These are phyloP conservation scores for Camelina neglecta DNA, from an alignment of 345 rosid species.

Conservation along the genomic window DNA sequence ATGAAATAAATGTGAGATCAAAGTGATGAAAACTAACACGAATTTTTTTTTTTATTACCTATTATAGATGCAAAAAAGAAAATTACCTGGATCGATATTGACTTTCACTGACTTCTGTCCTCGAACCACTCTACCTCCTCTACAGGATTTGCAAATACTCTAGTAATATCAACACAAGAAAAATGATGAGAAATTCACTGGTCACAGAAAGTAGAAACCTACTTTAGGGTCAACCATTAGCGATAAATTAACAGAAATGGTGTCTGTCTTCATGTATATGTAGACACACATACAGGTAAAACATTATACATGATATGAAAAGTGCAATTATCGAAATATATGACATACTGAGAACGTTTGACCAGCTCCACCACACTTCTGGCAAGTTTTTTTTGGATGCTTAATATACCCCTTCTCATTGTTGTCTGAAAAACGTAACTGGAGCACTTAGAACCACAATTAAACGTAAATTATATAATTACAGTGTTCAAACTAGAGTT, in stretches of 20 bases:
- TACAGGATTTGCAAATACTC: slow-evolving; percentile 92
- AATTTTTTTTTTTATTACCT: neutral
- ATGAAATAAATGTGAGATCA: slow-evolving; percentile 11
- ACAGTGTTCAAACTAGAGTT: slow-evolving; percentile 21
- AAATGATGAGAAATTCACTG: slow-evolving; percentile 15
- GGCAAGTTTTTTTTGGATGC: slow-evolving; percentile 72
- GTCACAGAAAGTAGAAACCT: slow-evolving; percentile 6
- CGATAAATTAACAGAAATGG: neutral
- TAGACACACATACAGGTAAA: slow-evolving; percentile 11
- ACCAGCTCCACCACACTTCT: slow-evolving; percentile 84
- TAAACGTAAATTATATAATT: slow-evolving; percentile 8
- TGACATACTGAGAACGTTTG: slow-evolving; percentile 69
- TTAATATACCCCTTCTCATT: slow-evolving; percentile 67
- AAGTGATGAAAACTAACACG: neutral
- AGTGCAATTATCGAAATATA: slow-evolving; percentile 3
- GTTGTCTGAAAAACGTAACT: slow-evolving; percentile 49
- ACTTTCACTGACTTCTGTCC: slow-evolving; percentile 86
- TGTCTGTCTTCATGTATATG: neutral
- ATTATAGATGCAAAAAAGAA: neutral
- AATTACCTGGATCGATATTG: slow-evolving; percentile 81
- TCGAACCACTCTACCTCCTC: slow-evolving; percentile 74
- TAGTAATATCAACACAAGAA: slow-evolving; percentile 47
- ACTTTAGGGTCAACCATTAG: slow-evolving; percentile 20
- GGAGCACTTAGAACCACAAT: slow-evolving; percentile 16
- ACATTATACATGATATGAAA: slow-evolving; percentile 1